A percentile compares a stretch with the other conserved stretches of the same genome.
Conservation (phyloP, 805 yeast genomes). For the Zygosaccharomyces lentus region DNA sequence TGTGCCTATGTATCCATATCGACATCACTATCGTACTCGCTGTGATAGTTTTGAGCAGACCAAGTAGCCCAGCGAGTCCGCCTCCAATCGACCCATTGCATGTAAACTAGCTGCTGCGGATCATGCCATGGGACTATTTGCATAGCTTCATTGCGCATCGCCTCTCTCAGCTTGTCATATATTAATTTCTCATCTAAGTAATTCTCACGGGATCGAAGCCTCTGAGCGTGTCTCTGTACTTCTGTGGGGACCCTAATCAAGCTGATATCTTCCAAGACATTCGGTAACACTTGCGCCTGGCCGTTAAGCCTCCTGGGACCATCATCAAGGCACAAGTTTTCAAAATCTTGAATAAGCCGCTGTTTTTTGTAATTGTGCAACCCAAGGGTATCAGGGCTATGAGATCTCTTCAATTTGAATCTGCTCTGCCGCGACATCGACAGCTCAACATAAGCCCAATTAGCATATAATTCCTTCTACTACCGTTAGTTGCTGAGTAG, state of each 20-base stretch:
- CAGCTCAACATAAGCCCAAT: not conserved
- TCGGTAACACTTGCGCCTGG: not conserved
- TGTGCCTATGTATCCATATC: constrained; percentile 7
- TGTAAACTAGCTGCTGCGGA: constrained; percentile 18
- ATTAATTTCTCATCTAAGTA: constrained; percentile 13
- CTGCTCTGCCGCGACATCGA: not conserved
- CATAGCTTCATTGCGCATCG: constrained; percentile 25
- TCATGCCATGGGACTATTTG: constrained; percentile 32
- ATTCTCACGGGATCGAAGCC: not conserved
- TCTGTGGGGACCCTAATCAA: constrained; percentile 4
- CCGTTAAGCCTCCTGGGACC: constrained; percentile 9
- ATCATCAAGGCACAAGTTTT: constrained; percentile 19
- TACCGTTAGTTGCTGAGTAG: not conserved
- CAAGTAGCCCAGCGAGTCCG: constrained; percentile 7
- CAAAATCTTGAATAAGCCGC: constrained; percentile 33
- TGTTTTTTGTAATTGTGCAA: constrained; percentile 34
- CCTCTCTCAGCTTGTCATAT: constrained; percentile 25
- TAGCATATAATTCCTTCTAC: not conserved
- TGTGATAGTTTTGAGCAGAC: constrained; percentile 1
- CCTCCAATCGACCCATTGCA: constrained; percentile 34
- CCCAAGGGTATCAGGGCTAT: constrained; percentile 26
- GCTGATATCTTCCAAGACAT: constrained; percentile 1
- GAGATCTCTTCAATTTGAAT: constrained; percentile 28
- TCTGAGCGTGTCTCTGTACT: constrained; percentile 2
- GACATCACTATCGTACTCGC: constrained; percentile 5